Conservation (phyloP, 2,329 filamentous ascomycete genomes). For the Microcyclospora pomicola region DNA sequence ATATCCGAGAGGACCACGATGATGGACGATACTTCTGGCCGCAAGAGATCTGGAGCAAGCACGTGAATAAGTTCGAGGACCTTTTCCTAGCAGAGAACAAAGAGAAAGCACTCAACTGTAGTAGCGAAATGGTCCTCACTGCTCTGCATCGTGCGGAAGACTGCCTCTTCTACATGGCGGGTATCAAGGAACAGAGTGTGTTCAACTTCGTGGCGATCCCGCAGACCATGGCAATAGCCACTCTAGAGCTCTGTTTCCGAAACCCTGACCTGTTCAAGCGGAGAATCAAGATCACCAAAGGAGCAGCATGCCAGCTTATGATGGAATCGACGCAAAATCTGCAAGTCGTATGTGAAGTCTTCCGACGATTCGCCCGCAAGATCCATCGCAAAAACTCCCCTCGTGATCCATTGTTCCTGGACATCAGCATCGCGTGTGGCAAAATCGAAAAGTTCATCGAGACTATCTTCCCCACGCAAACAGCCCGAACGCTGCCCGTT, state of each 20-base stretch:
- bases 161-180: constrained; percentile 95
- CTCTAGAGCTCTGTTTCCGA: constrained; percentile 79
- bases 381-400: constrained; percentile 94
- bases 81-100: constrained; percentile 71
- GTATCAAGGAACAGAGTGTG: constrained; percentile 84
- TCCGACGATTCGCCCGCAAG: constrained; percentile 60
- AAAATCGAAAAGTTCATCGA: constrained; percentile 97
- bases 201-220: constrained; percentile 99
- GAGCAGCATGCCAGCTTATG: constrained; percentile 85
- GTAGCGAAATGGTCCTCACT: constrained; percentile 88
- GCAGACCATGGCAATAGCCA: constrained; percentile 94
- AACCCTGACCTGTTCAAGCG: constrained; percentile 75
- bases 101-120: constrained; percentile 66
- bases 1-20: constrained; percentile 77
- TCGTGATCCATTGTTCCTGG: constrained; percentile 78
- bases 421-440: constrained; percentile 80
- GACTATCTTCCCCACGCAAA: constrained; percentile 75
- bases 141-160: constrained; percentile 78
- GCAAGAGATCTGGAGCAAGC: constrained; percentile 91
- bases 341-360: constrained; percentile 63
- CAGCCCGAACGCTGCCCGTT: constrained; percentile 40
- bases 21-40: constrained; percentile 90
- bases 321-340: constrained; percentile 85
- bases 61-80: constrained; percentile 80
- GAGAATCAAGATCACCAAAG: constrained; percentile 95